Evolutionary conservation across 1,284 basidiomycete genomes (phyloP).

Genomic region (Naganishia albida): DNA sequence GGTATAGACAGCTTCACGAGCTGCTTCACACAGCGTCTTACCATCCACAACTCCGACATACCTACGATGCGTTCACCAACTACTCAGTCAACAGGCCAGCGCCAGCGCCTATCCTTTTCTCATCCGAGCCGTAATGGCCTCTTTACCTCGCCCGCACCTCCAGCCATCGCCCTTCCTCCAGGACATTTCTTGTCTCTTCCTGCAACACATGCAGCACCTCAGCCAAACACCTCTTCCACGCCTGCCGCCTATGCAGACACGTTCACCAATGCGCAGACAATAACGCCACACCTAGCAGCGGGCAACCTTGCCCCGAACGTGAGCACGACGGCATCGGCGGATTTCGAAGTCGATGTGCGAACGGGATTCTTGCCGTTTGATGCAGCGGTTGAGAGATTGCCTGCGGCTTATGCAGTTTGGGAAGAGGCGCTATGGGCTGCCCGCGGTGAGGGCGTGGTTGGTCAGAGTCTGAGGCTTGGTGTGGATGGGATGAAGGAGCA

Average conservation of each 20-base stretch:
- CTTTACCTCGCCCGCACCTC: neutral
- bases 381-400: conserved; percentile 67
- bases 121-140: conserved; percentile 19
- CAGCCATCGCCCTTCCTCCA: conserved; percentile 51
- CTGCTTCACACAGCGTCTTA: neutral
- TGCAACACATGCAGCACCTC: conserved; percentile 49
- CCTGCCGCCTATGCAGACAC: conserved; percentile 11
- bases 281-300: conserved; percentile 45
- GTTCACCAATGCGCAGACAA: conserved; percentile 43
- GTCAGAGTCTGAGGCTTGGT: conserved; percentile 61
- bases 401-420: conserved; percentile 68
- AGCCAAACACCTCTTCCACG: neutral
- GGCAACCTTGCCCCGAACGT: conserved; percentile 62
- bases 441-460: conserved; percentile 59
- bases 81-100: conserved; percentile 7
- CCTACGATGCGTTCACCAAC: conserved; percentile 16
- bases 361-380: conserved; percentile 91
- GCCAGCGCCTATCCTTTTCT: conserved; percentile 21
- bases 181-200: conserved; percentile 69
- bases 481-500: conserved; percentile 57
- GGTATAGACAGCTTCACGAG: neutral
- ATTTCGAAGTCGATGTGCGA: conserved; percentile 89
- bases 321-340: conserved; percentile 82
- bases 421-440: conserved; percentile 59
- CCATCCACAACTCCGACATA: neutral